phyloP scores from a whole-genome alignment of 192 early-diverging fungal species.

The Coemansia furcata region DNA sequence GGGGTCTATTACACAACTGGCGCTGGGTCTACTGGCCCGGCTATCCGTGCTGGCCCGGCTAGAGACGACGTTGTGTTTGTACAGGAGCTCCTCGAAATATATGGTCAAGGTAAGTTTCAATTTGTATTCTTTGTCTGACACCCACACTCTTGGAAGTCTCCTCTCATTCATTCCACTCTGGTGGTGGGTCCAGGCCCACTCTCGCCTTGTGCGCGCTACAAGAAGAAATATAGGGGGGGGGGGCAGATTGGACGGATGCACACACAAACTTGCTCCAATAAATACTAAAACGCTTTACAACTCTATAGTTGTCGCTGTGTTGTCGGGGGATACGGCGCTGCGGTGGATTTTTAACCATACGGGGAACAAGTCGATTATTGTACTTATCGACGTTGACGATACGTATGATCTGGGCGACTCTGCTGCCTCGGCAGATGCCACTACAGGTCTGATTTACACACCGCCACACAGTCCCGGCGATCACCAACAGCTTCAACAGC shows the following conservation, averaged over 20 bases:
- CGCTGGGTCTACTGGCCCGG: conserved; percentile 20
- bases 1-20: conserved; percentile 47
- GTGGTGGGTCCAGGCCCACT: conserved; percentile 1
- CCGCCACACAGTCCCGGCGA: conserved; percentile 39
- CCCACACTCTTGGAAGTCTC: background rate
- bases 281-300: background rate
- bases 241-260: background rate
- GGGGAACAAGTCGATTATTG: conserved; percentile 40
- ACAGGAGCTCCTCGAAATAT: conserved; percentile 54
- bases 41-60: conserved; percentile 42
- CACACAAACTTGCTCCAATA: background rate
- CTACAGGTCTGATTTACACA: conserved; percentile 42
- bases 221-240: background rate
- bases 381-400: conserved; percentile 56
- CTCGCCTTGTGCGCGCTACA: background rate
- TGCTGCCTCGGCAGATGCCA: conserved; percentile 7
- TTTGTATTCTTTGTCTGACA: background rate
- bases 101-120: conserved; percentile 41
- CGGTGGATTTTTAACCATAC: conserved; percentile 51
- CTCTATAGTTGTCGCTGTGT: conserved; percentile 49
- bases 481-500: background rate
- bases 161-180: background rate
- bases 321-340: conserved; percentile 52
- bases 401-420: conserved; percentile 29
- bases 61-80: conserved; percentile 54